Evolutionary conservation across 78 protist species (phyloP), one percentile per base, ranked within the genome.

Genomic region (Dictyostelium intermedium): DNA sequence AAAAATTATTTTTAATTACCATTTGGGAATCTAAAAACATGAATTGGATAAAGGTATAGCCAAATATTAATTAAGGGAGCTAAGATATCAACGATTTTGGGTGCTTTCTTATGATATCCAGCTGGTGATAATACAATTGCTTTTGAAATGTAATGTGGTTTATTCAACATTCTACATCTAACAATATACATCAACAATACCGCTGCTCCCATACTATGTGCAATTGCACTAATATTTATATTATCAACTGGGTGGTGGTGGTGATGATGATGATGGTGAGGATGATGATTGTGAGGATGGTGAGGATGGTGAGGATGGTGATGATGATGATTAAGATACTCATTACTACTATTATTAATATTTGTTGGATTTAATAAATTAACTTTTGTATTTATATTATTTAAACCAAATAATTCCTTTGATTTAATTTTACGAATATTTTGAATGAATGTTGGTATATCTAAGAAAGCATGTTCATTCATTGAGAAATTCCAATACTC

Each of bases 191-290:
- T 91, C 20, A 91, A 61, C 18, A 83, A 76, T 23, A 83, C 69
- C 11, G 79, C 91, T 77, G 95, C 95, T 13, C 95, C 95, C 95
- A 91, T 91, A 79, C 69, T 37, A 81, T 91, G 95, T 3, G 95
- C 95, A 81, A 91, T 81, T 1, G 91, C 85, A 41, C 41, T 60
- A 25, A 91, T 91, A 77, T 83, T n/a, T 61, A 50, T 50, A 53
- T 56, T 30, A 37, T 43, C 34, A 8, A 10, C 35, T 41, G 30
- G 30, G 10, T 70, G 77, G 2, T n/a, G n/a, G n/a, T n/a, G n/a
- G n/a, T n/a, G n/a, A n/a, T n/a, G 63, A 7, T 7, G 63, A 53
- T 2, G 23, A 7, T 50, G 20, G 9, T 63, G 32, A 25, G 23
- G 32, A 25, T 60, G 25, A 23, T 60, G 25, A 60, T 14, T 39